Evolutionary conservation across 208 protist species (phyloP).

Genomic region (Herpetomonas muscarum): DNA sequence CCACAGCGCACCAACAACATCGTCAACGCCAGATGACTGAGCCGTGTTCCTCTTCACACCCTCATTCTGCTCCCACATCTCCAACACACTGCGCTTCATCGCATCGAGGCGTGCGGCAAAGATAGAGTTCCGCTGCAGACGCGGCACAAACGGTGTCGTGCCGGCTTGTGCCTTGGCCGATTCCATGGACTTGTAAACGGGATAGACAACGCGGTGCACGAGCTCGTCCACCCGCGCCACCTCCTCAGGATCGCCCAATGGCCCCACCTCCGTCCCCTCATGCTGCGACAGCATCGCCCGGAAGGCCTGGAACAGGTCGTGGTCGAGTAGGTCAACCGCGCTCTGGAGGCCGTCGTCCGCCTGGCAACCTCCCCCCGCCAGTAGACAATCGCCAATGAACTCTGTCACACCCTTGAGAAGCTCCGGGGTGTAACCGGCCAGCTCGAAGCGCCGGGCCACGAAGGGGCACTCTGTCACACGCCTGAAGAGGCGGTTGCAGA

Average conservation of each 20-base stretch:
- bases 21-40: too few species aligned
- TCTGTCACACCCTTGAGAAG: conserved; percentile 17
- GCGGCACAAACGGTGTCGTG: conserved; percentile 34
- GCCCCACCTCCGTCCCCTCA: neutral
- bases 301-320: conserved; percentile 21
- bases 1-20: conserved; percentile 20
- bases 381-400: conserved; percentile 46
- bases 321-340: conserved; percentile 16
- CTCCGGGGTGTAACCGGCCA: conserved; percentile 11
- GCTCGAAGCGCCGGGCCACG: conserved; percentile 7
- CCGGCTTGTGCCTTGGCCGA: conserved; percentile 25
- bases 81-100: too few species aligned
- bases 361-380: conserved; percentile 10
- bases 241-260: conserved; percentile 10
- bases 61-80: too few species aligned
- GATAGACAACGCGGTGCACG: conserved; percentile 58
- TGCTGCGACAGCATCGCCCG: neutral
- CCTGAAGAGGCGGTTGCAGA: neutral
- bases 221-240: conserved; percentile 22
- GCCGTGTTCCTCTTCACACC: too few species aligned
- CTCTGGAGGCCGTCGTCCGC: neutral
- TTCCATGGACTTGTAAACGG: conserved; percentile 33
- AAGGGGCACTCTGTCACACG: neutral
- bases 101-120: conserved; percentile 34
- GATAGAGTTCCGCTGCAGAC: conserved; percentile 63